Evolutionary conservation across 106 monocot species (phyloP), one percentile per base, ranked within the genome.

Genomic region (Iris macrosiphon): DNA sequence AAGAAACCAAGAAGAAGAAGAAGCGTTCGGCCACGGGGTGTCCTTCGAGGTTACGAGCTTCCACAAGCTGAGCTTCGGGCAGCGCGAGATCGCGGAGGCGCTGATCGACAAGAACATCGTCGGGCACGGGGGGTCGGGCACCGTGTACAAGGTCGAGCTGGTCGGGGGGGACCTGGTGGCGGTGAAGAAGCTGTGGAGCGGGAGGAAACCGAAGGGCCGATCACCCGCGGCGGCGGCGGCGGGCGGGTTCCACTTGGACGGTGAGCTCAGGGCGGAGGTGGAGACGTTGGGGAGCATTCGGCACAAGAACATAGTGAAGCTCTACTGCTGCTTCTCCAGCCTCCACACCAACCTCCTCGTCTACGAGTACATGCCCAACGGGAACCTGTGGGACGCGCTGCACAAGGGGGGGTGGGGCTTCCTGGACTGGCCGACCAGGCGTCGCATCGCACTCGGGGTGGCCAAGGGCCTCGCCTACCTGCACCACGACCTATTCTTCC

Each of bases 281-380:
- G 78, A 86, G 68, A 96, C 83, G 6, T 32, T 96, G 33, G 96
- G 89, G n/a, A 96, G 90, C 63, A 86, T 96, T 29, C 44, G 96
- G 55, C 96, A 96, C 71, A 96, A 90, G 74, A 96, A 96, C 86
- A 96, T 96, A 2, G 83, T 96, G 38, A 96, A 96, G 72, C 79
- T 96, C 32, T 96, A 86, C 52, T 96, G 90, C 55, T 96, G 77
- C 72, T 87, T 78, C 75, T 90, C 90, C 5, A 74, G 86, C 61
- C 49, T 55, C 7, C 82, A 96, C 20, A 77, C 63, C 58, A 83
- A 90, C 17, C 77, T 96, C 5, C 62, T 96, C 40, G 86, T 96
- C 1, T 96, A 96, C 22, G 96, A 96, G 72, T 96, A 89, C 77
- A 89, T 96, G 95, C 77, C 82, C 5, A 96, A 96, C 35, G 96